Evolutionary conservation across 768 basidiomycete genomes (phyloP), one percentile per base, ranked within the genome.

Genomic region (Naganishia kalamii): DNA sequence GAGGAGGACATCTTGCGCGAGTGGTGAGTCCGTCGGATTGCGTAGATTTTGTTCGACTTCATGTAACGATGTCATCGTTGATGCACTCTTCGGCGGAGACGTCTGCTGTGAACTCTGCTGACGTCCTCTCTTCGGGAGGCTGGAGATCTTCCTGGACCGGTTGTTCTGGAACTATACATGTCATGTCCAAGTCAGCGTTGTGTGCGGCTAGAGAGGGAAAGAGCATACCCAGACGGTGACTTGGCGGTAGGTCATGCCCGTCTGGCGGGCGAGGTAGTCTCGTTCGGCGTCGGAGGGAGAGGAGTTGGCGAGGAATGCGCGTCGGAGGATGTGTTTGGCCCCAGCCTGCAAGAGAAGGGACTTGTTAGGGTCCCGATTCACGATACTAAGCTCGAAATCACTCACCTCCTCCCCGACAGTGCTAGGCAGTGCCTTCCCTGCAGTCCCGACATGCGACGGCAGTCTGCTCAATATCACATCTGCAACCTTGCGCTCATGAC

Each of bases 131-230:
- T 44, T 60, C 19, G 35, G 64, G 17, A 32, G 52, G 29, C 17
- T 35, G 44, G 17, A n/a, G 47, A 46, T n/a, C 35, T 30, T 59
- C n/a, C 49, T 59, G 32, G 44, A 48, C 19, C 65, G 59, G 23
- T 47, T 60, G 48, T 66, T 66, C 52, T 66, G 65, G n/a, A 66
- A 66, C 65, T 66, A 21, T 46, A 23, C 33, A 61, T 12, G 21
- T 8, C 7, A 4, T 2, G n/a, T 7, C 6, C 11, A 37, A 29
- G 19, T 57, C 3, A 57, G 52, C 1, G 17, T n/a, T 41, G 13
- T n/a, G 17, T 29, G 4, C 17, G 32, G 23, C 19, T 15, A 27
- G 4, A 57, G 2, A 21, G 13, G 29, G 8, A 25, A 37, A 23
- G 13, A n/a, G 29, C 46, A 19, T 29, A 66, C 65, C 65, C 65